A percentile compares a stretch with the other conserved stretches of the same genome.
These are phyloP conservation scores for Lipomyces spencermartinsiae DNA, from an alignment of 805 yeast genomes.

Conservation along the genomic window DNA sequence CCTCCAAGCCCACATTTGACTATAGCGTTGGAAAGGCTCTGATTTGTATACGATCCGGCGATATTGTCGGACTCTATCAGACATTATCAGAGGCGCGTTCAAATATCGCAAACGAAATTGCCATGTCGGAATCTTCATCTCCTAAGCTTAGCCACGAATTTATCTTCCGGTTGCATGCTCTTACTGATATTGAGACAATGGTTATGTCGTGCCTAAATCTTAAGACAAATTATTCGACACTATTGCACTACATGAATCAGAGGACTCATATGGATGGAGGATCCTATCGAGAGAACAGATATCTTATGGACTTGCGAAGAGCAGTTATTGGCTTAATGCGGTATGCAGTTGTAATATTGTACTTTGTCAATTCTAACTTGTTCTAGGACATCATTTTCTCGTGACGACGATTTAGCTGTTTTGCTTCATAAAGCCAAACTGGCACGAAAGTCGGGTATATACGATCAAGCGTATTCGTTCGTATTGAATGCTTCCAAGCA, in stretches of 20 bases:
- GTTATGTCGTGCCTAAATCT: constrained; percentile 37
- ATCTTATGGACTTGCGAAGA: constrained; percentile 63
- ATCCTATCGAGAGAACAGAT: constrained; percentile 66
- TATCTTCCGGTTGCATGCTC: constrained; percentile 62
- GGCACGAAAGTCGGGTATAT: constrained; percentile 69
- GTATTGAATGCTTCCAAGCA: constrained; percentile 61
- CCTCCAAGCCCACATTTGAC: constrained; percentile 59
- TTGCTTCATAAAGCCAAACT: constrained; percentile 66
- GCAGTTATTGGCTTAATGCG: constrained; percentile 50
- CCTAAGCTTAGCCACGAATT: constrained; percentile 56
- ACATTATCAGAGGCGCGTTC: constrained; percentile 60
- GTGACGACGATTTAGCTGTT: constrained; percentile 49
- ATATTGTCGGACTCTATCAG: constrained; percentile 47
- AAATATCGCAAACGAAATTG: constrained; percentile 66
- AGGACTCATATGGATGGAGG: constrained; percentile 51
- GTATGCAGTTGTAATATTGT: constrained; percentile 8
- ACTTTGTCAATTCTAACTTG: not conserved
- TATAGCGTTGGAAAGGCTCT: constrained; percentile 72
- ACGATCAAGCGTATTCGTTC: constrained; percentile 74
- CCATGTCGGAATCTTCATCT: constrained; percentile 57
- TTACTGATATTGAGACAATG: constrained; percentile 61
- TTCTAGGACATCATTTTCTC: constrained; percentile 18
- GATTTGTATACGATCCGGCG: constrained; percentile 50
- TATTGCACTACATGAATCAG: constrained; percentile 35
- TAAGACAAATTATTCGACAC: constrained; percentile 23